Evolutionary conservation across 176 grass and related monocot species (phyloP), one percentile per base, ranked within the genome.

Genomic region (Leersia perrieri): DNA sequence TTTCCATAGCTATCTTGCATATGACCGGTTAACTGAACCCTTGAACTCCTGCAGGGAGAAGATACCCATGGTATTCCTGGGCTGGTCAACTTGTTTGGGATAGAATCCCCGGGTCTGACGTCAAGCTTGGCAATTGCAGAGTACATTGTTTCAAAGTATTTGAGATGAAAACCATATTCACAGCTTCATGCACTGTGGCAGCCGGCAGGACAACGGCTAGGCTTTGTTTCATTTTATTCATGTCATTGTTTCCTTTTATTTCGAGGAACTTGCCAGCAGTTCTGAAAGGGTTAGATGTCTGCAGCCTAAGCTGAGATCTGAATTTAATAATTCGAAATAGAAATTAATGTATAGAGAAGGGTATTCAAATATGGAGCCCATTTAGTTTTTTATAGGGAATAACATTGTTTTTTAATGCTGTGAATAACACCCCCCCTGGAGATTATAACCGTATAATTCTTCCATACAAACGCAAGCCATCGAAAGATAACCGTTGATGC

Each of bases 21-120:
- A 33, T 76, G 67, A 83, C 13, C 51, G 3, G 9, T 74, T 44
- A 69, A 66, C 35, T 71, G 70, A 80, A 74, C 28, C 15, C 15
- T 70, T 40, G 18, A 47, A 82, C 41, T 67, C 18, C 66, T 83
- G 65, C 90, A 98, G 95, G 95, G 86, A 23, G 86, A 91, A 55
- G 92, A 95, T 79, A 44, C 73, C 31, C 95, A 98, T 79, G 75
- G 95, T 49, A 63, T 95, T 81, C 87, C 82, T 79, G 92, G 95
- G 61, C 68, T 98, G 27, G 79, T 98, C 77, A 95, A 98, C 68
- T 86, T 95, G 72, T 89, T 98, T 40, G 95, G 95, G 61, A 98
- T 98, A 53, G 92, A 98, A 83, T 98, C 95, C 36, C 95, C 95
- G 68, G 90, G 95, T 18, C 80, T 98, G 47, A 98, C 92, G 13